Percentiles rank a stretch among this genome's conserved stretches.
These are phyloP conservation scores for Saccharomycopsis babjevae DNA, from an alignment of 805 yeast genomes.

Conservation along the genomic window DNA sequence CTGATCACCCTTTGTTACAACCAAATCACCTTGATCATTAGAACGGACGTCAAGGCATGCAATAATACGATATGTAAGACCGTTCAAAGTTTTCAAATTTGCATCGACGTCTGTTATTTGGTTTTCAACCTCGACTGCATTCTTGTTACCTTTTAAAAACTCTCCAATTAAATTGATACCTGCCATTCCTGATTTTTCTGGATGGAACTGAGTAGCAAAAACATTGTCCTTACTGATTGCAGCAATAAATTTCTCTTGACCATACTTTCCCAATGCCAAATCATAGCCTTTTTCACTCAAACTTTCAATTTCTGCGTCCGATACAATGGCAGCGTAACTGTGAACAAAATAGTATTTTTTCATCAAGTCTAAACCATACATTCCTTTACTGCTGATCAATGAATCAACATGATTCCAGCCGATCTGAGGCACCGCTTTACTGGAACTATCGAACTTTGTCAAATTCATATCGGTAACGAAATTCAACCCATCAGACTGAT, in stretches of 20 bases:
- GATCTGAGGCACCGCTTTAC: conserved; percentile 88
- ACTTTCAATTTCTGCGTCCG: conserved; percentile 27
- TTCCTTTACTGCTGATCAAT: conserved; percentile 18
- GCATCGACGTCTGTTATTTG: conserved; percentile 23
- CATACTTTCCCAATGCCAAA: conserved; percentile 63
- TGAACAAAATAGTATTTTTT: conserved; percentile 90
- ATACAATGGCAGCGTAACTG: conserved; percentile 74
- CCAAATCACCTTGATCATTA: conserved; percentile 89
- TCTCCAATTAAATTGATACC: conserved; percentile 71
- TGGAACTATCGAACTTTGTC: conserved; percentile 46
- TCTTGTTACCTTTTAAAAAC: conserved; percentile 40
- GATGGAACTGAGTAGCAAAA: conserved; percentile 96
- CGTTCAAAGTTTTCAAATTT: conserved; percentile 29
- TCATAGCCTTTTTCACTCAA: conserved; percentile 27
- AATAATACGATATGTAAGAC: conserved; percentile 81
- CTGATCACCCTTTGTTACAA: conserved; percentile 97
- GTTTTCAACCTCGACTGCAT: conserved; percentile 18
- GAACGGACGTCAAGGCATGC: conserved; percentile 97
- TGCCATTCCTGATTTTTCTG: conserved; percentile 93
- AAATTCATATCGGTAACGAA: conserved; percentile 42
- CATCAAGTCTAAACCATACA: conserved; percentile 56
- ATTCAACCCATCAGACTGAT: conserved; percentile 41
- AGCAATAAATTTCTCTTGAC: conserved; percentile 63
- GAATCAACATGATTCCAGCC: conserved; percentile 74
- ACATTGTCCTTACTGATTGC: conserved; percentile 68